Percentiles rank a stretch among this genome's conserved stretches.
phyloP scores from a whole-genome alignment of 1,139 yeast genomes.

The Zygotorulaspora mrakii region DNA sequence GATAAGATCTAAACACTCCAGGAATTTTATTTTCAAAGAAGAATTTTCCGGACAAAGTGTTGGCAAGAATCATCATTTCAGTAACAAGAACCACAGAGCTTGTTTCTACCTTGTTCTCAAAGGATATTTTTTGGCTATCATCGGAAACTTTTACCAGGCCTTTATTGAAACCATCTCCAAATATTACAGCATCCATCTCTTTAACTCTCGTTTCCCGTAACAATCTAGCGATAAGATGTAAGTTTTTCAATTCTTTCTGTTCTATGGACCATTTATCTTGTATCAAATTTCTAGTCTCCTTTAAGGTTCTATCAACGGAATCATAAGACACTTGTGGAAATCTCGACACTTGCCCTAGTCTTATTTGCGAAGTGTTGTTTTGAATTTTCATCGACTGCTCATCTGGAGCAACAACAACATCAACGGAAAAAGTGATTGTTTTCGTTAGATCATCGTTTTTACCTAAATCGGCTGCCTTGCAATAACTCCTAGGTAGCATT shows the following conservation, averaged over 20 bases:
- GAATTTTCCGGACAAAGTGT: constrained; percentile 55
- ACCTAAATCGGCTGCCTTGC: constrained; percentile 59
- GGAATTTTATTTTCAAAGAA: constrained; percentile 49
- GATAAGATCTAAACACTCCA: constrained; percentile 55
- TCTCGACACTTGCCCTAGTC: constrained; percentile 42
- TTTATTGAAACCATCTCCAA: constrained; percentile 36
- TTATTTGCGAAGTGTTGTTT: constrained; percentile 35
- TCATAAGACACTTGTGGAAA: constrained; percentile 50
- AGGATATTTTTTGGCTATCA: constrained; percentile 17
- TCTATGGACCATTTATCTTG: constrained; percentile 1
- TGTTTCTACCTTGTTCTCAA: constrained; percentile 30
- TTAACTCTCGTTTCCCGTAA: constrained; percentile 37
- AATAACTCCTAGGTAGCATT: constrained; percentile 65
- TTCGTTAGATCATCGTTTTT: constrained; percentile 44
- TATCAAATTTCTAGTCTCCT: constrained; percentile 9
- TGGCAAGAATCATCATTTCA: constrained; percentile 79
- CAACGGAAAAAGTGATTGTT: constrained; percentile 47
- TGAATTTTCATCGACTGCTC: constrained; percentile 30
- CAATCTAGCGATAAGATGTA: constrained; percentile 38
- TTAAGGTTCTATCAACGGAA: constrained; percentile 45
- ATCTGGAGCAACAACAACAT: constrained; percentile 34
- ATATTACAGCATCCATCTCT: constrained; percentile 38
- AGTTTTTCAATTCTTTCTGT: constrained; percentile 36
- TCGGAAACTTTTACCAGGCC: constrained; percentile 24
- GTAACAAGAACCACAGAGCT: constrained; percentile 61